phyloP scores from a whole-genome alignment of 768 basidiomycete species.

The Tulasnella sp. region DNA sequence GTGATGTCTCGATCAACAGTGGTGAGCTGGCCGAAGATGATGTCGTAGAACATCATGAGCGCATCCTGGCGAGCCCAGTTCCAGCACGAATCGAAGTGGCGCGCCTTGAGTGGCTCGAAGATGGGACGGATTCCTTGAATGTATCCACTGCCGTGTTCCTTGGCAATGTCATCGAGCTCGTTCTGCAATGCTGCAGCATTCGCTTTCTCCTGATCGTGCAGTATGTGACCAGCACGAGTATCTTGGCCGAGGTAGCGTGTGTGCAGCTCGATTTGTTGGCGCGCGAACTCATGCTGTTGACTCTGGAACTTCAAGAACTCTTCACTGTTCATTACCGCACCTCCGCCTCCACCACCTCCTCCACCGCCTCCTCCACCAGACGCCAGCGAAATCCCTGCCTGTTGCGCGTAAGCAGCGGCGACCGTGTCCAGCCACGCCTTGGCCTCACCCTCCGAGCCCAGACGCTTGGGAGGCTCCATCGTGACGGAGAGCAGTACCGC shows the following conservation, averaged over 20 bases:
- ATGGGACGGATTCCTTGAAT: conserved; percentile 89
- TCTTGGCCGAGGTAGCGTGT: conserved; percentile 95
- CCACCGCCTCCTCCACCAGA: conserved; percentile 53
- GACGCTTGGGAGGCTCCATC: conserved; percentile 87
- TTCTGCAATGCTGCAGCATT: conserved; percentile 62
- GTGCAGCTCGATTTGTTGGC: conserved; percentile 89
- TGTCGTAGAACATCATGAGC: conserved; percentile 94
- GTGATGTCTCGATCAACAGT: conserved; percentile 95
- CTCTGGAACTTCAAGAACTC: conserved; percentile 95
- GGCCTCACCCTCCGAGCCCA: conserved; percentile 82
- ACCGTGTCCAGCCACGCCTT: conserved; percentile 88
- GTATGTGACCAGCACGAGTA: conserved; percentile 82
- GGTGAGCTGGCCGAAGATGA: conserved; percentile 89
- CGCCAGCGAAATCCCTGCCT: conserved; percentile 75
- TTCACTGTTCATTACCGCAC: conserved; percentile 91
- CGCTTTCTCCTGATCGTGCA: conserved; percentile 78
- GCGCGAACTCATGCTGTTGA: conserved; percentile 84
- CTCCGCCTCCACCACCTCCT: conserved; percentile 49
- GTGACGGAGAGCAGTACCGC: conserved; percentile 86
- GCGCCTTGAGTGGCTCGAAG: conserved; percentile 92
- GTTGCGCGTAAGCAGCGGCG: conserved; percentile 76
- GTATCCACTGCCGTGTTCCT: conserved; percentile 90
- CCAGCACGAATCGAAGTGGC: conserved; percentile 98
- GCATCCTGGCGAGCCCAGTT: conserved; percentile 99
- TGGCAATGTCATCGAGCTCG: conserved; percentile 75